Conservation (phyloP, 2,329 filamentous ascomycete genomes). For the Dothideomycetes sp. region DNA sequence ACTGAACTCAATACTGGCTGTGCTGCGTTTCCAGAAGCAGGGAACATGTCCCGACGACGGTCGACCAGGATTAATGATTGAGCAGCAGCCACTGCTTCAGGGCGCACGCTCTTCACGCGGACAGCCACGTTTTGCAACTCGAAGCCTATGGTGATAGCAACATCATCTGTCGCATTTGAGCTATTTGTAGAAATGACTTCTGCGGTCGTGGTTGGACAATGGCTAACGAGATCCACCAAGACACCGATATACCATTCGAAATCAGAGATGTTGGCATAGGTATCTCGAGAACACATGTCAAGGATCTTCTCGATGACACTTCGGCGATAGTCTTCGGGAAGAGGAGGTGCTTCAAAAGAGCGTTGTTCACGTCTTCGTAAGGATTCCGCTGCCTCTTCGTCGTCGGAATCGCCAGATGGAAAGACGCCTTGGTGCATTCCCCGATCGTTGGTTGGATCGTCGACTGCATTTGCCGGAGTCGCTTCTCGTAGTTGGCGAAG, state of each 20-base stretch:
- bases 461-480: slow-evolving; percentile 44
- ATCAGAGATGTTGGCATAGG: slow-evolving; percentile 75
- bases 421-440: slow-evolving; percentile 33
- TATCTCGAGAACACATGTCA: slow-evolving; percentile 81
- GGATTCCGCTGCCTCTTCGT: slow-evolving; percentile 47
- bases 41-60: slow-evolving; percentile 48
- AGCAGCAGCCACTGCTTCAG: slow-evolving; percentile 72
- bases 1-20: slow-evolving; percentile 63
- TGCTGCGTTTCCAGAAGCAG: slow-evolving; percentile 40
- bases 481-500: slow-evolving; percentile 72
- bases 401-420: slow-evolving; percentile 47
- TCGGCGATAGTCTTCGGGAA: slow-evolving; percentile 78
- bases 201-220: slow-evolving; percentile 45
- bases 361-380: slow-evolving; percentile 44
- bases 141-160: slow-evolving; percentile 66
- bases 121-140: slow-evolving; percentile 88
- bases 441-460: slow-evolving; percentile 40
- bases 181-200: slow-evolving; percentile 15
- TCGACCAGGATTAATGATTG: slow-evolving; percentile 63
- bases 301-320: slow-evolving; percentile 77
- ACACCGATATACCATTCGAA: slow-evolving; percentile 98
- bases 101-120: slow-evolving; percentile 74
- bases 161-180: slow-evolving; percentile 17
- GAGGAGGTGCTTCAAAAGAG: slow-evolving; percentile 44
- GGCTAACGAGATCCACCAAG: slow-evolving; percentile 70